Evolutionary conservation across 371 early-diverging fungal species (phyloP).

Genomic region (Apophysomyces variabilis): DNA sequence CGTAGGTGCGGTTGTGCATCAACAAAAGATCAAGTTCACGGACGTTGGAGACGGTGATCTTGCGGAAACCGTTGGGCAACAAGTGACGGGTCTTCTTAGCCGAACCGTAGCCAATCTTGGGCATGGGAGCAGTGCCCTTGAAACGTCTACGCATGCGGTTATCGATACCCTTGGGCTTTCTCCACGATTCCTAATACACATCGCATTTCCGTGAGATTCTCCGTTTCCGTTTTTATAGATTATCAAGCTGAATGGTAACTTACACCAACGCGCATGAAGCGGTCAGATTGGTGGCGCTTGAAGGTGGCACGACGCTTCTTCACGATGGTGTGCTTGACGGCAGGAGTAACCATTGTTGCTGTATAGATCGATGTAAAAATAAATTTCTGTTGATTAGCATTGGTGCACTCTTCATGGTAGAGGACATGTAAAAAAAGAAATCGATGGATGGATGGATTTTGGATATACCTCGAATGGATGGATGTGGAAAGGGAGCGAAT

Average conservation of each 20-base stretch:
- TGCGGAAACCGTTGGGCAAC: conserved; percentile 97
- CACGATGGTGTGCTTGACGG: conserved; percentile 92
- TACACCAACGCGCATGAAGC: conserved; percentile 95
- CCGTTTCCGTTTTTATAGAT: too few species aligned
- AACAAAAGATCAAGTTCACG: conserved; percentile 94
- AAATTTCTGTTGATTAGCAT: not conserved
- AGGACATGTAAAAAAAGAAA: too few species aligned
- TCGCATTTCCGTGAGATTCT: not conserved
- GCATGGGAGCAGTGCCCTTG: conserved; percentile 97
- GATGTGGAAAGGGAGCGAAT: conserved; percentile 9
- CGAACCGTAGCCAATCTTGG: conserved; percentile 98
- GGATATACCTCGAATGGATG: conserved; percentile 4
- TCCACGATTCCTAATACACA: conserved; percentile 89
- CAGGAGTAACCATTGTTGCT: conserved; percentile 80
- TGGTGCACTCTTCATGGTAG: not conserved
- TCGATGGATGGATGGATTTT: conserved; percentile 10
- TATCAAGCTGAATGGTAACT: conserved; percentile 22
- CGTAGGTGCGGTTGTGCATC: conserved; percentile 98
- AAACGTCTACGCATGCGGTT: conserved; percentile 97
- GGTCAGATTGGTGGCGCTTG: conserved; percentile 99
- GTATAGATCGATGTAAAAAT: not conserved
- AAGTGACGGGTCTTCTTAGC: conserved; percentile 95
- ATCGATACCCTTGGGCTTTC: conserved; percentile 99
- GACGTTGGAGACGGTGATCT: conserved; percentile 93
- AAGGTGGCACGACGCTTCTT: conserved; percentile 99